Base-by-base conservation (phyloP, 768 basidiomycete species). In the Hericium erinaceus region DNA sequence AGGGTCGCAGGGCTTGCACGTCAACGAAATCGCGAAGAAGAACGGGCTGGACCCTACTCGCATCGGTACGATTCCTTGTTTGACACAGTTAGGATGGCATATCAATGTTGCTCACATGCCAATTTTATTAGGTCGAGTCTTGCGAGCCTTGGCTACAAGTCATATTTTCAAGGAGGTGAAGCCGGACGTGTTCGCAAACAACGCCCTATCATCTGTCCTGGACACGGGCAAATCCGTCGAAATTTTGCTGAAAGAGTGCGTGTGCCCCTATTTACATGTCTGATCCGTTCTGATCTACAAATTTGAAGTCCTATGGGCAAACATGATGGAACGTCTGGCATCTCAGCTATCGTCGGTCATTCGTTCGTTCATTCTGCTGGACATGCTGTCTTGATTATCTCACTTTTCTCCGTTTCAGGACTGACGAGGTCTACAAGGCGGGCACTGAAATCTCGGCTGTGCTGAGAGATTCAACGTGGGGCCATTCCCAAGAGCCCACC, bases 81-180 rank as follows among this genome's bases (percentile, higher is more conserved):
- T 20, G 7, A 15, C 11, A 2, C 16, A 41, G 11, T n/a, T 8
- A 44, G 33, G 33, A 12, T 46, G 44, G n/a, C 2, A 2, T 16
- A 3, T 3, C 28, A 0, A 22, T 5, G 13, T 33, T 18, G 15
- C 2, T 24, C 41, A 6, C 16, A n/a, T 9, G 13, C 15, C 16
- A 24, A 13, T 33, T 33, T 33, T 26, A 18, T 16, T 28, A 69
- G 65, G 54, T 10, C 67, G 64, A 16, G 41, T 62, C 24, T 55
- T 69, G 6, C 63, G 68, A n/a, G 49, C 58, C 15, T 60, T 68
- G 13, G 66, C 67, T 6, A 58, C 65, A 1, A 55, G 58, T 39
- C 62, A 66, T 56, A 56, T 69, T 41, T 68, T 69, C 57, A 39
- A n/a, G 38, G 68, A 69, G 48, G 53, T 59, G 28, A 53, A 37